Evolutionary conservation across 2,329 filamentous ascomycete genomes (phyloP).

Genomic region (Chalaropsis thielavioides): DNA sequence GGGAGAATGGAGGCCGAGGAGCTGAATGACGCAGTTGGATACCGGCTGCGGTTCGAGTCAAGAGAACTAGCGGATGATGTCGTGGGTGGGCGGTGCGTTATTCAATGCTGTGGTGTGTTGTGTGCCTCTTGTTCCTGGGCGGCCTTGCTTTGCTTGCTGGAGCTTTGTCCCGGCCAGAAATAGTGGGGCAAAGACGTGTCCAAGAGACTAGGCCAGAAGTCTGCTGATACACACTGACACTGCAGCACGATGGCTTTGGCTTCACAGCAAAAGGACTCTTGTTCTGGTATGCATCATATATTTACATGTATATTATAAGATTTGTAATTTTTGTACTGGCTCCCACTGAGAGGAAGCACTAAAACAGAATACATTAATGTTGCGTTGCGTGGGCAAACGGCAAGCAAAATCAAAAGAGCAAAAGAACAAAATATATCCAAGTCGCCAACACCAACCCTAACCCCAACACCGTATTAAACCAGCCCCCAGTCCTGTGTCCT

Average conservation of each 20-base stretch:
- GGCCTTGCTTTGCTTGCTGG: background rate
- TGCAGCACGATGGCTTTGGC: background rate
- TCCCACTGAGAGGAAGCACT: background rate
- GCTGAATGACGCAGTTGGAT: background rate
- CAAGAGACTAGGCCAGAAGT: slow-evolving; percentile 9
- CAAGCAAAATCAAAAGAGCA: background rate
- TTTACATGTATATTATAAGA: background rate
- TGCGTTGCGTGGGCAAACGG: background rate
- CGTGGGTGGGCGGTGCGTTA: background rate
- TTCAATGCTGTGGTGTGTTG: background rate
- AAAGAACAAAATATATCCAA: background rate
- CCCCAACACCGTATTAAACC: background rate
- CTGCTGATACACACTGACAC: background rate
- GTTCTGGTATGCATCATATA: background rate
- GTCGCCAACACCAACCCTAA: background rate
- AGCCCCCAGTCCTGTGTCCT: background rate
- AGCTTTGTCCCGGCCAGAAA: slow-evolving; percentile 9
- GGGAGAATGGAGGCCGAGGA: background rate
- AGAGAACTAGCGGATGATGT: background rate
- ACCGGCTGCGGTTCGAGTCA: background rate
- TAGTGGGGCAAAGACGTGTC: slow-evolving; percentile 17
- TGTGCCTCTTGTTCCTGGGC: background rate
- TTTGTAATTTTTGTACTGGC: too few relatives aligned
- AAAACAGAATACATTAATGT: background rate
- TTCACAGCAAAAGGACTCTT: background rate